Evolutionary conservation across 345 rosid species (phyloP).

Genomic region (Arabidopsis arenosa): DNA sequence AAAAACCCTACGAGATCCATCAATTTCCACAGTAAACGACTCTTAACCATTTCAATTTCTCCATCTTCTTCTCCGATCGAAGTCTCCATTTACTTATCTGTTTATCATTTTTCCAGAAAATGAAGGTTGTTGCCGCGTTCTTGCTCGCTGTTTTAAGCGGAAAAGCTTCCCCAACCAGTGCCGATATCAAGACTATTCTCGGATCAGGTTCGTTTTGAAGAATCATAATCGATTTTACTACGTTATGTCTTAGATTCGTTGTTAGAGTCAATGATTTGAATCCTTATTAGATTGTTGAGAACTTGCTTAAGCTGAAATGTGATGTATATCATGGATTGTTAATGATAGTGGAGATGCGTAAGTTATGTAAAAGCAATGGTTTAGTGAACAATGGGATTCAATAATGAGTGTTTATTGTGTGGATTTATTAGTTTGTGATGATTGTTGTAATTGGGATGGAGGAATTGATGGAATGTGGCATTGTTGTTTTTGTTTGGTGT

Average conservation of each 20-base stretch:
- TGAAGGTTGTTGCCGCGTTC: constrained; percentile 81
- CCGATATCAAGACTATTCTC: constrained; percentile 62
- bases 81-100: neutral
- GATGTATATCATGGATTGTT: too few species aligned
- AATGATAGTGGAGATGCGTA: too few species aligned
- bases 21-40: neutral
- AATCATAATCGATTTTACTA: too few species aligned
- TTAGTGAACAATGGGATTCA: neutral
- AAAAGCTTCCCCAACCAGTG: constrained; percentile 58
- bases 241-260: neutral
- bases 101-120: constrained; percentile 32
- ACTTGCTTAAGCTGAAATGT: neutral
- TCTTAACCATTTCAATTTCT: neutral
- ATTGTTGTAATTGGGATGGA: neutral
- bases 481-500: neutral
- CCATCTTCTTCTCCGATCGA: neutral
- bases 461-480: neutral
- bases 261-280: neutral
- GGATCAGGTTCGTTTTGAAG: constrained; percentile 59
- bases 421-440: neutral
- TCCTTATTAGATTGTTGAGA: neutral
- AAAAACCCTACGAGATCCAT: constrained; percentile 6
- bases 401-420: neutral
- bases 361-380: too few species aligned
- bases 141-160: constrained; percentile 80